Evolutionary conservation across 345 rosid species (phyloP), one percentile per base, ranked within the genome.

Genomic region (Capsella bursapastoris): DNA sequence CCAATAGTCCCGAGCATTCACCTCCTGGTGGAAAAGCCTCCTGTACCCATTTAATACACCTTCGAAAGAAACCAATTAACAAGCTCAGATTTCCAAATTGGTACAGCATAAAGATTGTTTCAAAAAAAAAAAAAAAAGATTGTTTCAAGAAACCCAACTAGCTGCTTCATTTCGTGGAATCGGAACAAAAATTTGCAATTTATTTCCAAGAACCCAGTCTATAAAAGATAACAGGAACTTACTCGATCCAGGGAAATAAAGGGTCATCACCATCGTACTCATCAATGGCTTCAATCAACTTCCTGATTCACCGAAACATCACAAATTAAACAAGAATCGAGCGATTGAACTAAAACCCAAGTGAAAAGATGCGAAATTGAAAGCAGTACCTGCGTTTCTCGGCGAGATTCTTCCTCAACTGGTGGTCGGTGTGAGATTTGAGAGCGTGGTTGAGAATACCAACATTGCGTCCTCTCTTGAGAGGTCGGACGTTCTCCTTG

Each of bases 41-140:
- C 52, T 91, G 99, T 50, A 94, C 89, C 97, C 97, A 95, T 79
- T 90, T 91, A 11, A 95, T 90, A 52, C 96, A 91, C 81, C 99
- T 93, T 78, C 48, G 60, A 29, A 11, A 48, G 0, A 15, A 15
- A 57, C 5, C 43, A 22, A 22, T 11, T 8, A 15, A 28, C 35
- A 22, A 35, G 52, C 74, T 47, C 35, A 71, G 9, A 8, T 45
- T 50, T 41, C 34, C 4, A 64, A 8, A 31, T 49, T 50, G 2
- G 11, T 5, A 56, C 48, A 71, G 1, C 52, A 51, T 51, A 48
- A 65, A 45, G 49, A 45, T 57, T 59, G 5, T 14, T 60, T 50
- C 63, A 75, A 68, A 59, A 56, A 65, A 27, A n/a, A n/a, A n/a
- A n/a, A n/a, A n/a, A n/a, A 48, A 65, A 45, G 49, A 45, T 57